phyloP scores from a whole-genome alignment of 345 rosid species.

The Sapria himalayana region DNA sequence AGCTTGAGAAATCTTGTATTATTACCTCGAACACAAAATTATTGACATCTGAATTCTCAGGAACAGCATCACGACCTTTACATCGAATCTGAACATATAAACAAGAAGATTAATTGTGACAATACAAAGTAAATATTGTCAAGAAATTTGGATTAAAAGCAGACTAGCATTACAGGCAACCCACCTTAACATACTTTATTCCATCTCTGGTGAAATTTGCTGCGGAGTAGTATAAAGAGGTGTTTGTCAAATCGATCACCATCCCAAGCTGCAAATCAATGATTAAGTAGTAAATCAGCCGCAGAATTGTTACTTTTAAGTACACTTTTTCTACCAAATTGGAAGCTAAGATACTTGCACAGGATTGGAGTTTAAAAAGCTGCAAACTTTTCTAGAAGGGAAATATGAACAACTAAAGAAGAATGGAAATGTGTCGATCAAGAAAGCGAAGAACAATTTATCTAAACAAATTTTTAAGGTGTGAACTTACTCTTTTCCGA shows the following conservation, averaged over 20 bases:
- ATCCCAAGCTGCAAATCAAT: constrained; percentile 57
- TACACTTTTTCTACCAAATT: no score
- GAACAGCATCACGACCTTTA: constrained; percentile 82
- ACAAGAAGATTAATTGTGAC: constrained; percentile 6
- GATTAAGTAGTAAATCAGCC: constrained; percentile 1
- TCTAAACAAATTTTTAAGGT: neutral
- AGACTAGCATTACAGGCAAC: constrained; percentile 4
- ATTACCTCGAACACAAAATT: constrained; percentile 75
- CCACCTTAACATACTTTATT: constrained; percentile 85
- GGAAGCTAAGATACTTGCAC: no score
- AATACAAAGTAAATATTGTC: neutral
- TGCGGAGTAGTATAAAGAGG: constrained; percentile 61
- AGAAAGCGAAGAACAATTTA: neutral
- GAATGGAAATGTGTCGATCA: neutral
- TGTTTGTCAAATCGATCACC: constrained; percentile 96
- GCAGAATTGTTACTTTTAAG: no score
- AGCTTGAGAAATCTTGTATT: constrained; percentile 9
- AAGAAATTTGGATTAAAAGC: neutral
- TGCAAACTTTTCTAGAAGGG: no score
- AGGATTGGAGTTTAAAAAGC: constrained; percentile 4
- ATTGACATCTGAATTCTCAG: constrained; percentile 74
- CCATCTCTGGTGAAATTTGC: constrained; percentile 63
- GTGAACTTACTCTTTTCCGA: constrained; percentile 53
- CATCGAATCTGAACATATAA: constrained; percentile 53
- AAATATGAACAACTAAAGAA: no score